Conservation (phyloP, 2,329 filamentous ascomycete genomes). For the Phialophora macrospora region DNA sequence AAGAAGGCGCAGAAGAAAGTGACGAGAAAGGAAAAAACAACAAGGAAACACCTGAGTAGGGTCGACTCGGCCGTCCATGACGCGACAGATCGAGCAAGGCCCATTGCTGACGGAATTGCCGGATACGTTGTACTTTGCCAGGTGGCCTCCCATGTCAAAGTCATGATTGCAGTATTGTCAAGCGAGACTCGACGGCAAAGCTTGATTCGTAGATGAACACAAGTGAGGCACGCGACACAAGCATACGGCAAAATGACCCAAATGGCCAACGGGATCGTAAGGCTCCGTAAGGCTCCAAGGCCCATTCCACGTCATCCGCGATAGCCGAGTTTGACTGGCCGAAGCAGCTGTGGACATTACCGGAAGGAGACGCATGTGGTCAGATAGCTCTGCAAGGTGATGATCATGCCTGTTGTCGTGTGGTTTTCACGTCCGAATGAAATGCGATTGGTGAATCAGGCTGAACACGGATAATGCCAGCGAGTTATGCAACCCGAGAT, state of each 20-base stretch:
- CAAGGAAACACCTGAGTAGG: not conserved
- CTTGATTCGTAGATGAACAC: slow-evolving; percentile 10
- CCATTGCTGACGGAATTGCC: slow-evolving; percentile 10
- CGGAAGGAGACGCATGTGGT: not conserved
- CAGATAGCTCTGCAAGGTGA: not conserved
- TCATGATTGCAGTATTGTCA: slow-evolving; percentile 4
- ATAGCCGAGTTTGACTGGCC: slow-evolving; percentile 11
- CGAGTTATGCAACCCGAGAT: not conserved
- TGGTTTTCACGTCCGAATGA: not conserved
- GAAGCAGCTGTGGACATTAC: not conserved
- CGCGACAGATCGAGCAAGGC: not conserved
- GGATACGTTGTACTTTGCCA: slow-evolving; percentile 10
- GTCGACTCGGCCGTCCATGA: not conserved
- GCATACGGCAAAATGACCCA: not conserved
- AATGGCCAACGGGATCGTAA: slow-evolving; percentile 5
- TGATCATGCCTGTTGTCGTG: slow-evolving; percentile 1
- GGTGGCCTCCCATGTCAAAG: not conserved
- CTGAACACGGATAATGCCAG: not conserved
- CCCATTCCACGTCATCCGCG: slow-evolving; percentile 15
- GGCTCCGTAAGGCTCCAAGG: slow-evolving; percentile 14
- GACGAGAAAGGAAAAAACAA: slow-evolving; percentile 1
- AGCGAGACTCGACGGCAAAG: slow-evolving; percentile 10
- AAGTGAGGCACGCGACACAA: slow-evolving; percentile 17
- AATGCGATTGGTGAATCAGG: slow-evolving; percentile 6
- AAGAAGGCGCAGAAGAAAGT: not conserved